Base-by-base conservation (phyloP, 768 basidiomycete genomes). In the Auricularia cornea region DNA sequence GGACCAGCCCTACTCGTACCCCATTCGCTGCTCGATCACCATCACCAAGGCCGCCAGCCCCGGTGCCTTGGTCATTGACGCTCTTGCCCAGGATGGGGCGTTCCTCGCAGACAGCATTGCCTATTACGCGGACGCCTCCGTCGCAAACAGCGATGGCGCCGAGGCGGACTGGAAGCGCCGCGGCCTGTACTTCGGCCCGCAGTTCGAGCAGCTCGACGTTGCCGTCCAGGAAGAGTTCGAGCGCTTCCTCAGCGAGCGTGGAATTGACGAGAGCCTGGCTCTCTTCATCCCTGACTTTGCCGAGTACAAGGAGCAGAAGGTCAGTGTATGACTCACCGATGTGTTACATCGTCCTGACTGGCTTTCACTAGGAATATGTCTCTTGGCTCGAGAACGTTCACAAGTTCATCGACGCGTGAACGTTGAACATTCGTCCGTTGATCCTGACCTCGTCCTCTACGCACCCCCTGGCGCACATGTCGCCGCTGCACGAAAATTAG, bases 131-230 rank as follows among this genome's bases (percentile, higher is more conserved):
- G 90, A 94, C 67, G 76, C 79, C 32, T 81, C 84, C 70, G 68
- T 90, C 14, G 94, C 87, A 14, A 87, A 84, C 16, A 89, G 89
- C 6, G 75, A 91, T 68, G 91, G 86, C 14, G 87, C 91, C 6
- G 94, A 98, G 66, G 89, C 90, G 8, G 94, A 98, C 77, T 98
- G 92, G 93, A 90, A 89, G 73, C 85, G 95, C 57, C 84, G 94
- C 23, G 93, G 90, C 2, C 77, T 90, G 67, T 98, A 97, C 80
- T 86, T 96, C 71, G 96, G 96, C 1, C 96, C 95, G 60, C 86
- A 89, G 79, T 98, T 97, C 70, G 92, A 94, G 64, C 90, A 92
- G 59, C 86, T 98, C 52, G 96, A 98, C 71, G 81, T 87, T 51
- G 72, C 76, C 1, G 85, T 99, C 20, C 96, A 98, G 75, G 89